Conservation (phyloP, 352 stramenopile species). For the Pelagophyceae sp. region DNA sequence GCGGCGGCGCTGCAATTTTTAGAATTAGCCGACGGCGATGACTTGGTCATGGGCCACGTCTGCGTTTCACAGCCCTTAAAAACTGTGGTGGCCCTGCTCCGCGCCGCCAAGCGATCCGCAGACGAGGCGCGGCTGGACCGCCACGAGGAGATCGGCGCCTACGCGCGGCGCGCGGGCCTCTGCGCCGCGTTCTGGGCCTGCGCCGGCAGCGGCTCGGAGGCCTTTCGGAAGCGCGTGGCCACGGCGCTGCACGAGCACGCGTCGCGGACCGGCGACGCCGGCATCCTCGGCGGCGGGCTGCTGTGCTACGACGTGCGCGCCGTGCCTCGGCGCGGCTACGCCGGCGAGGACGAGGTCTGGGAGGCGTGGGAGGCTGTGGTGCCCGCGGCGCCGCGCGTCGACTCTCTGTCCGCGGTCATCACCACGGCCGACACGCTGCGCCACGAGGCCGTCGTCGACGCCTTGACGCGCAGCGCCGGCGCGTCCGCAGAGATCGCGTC, state of each 20-base stretch:
- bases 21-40: neutral
- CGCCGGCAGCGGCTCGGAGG: neutral
- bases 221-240: neutral
- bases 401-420: slow-evolving; percentile 63
- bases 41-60: neutral
- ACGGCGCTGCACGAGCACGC: neutral
- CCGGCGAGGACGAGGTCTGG: slow-evolving; percentile 43
- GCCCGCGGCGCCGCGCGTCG: slow-evolving; percentile 46
- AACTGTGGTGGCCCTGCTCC: neutral
- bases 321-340: neutral
- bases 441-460: slow-evolving; percentile 87
- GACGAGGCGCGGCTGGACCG: neutral
- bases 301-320: neutral
- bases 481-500: no score
- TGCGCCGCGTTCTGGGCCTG: neutral
- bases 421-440: slow-evolving; percentile 98
- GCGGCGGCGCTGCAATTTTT: neutral
- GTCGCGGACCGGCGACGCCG: neutral
- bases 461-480: neutral
- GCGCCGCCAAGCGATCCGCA: neutral
- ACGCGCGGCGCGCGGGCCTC: neutral
- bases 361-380: slow-evolving; percentile 89
- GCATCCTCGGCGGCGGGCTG: neutral
- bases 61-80: neutral
- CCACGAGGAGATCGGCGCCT: neutral